Percentiles rank a stretch among this genome's conserved stretches.
Evolutionary conservation across 495 filamentous ascomycete species (phyloP).

Genomic region (Xylaria bambusicola): DNA sequence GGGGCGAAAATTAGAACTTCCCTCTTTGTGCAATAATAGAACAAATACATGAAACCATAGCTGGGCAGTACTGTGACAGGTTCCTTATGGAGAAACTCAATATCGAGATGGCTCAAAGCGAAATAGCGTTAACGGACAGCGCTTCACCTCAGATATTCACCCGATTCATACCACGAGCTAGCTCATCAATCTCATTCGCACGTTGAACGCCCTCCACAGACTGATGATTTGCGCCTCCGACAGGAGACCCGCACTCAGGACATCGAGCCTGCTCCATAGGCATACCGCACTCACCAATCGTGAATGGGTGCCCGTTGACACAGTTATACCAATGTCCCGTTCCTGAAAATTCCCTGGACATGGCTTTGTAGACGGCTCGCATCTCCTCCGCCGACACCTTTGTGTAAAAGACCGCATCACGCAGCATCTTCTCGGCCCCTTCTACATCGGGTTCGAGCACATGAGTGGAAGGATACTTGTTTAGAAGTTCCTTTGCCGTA

Average conservation of each 20-base stretch:
- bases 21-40: too few species aligned
- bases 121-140: background rate
- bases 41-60: too few species aligned
- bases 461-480: slow-evolving; percentile 17
- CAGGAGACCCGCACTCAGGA: slow-evolving; percentile 62
- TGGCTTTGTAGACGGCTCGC: slow-evolving; percentile 48
- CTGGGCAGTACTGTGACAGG: too few species aligned
- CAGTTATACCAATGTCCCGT: slow-evolving; percentile 73
- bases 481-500: slow-evolving; percentile 21
- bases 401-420: slow-evolving; percentile 34
- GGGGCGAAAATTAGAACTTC: too few species aligned
- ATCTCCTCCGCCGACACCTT: slow-evolving; percentile 40
- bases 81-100: too few species aligned
- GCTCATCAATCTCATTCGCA: slow-evolving; percentile 28
- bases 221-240: slow-evolving; percentile 62
- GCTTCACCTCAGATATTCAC: slow-evolving; percentile 25
- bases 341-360: slow-evolving; percentile 51
- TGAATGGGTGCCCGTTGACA: slow-evolving; percentile 69
- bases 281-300: slow-evolving; percentile 72
- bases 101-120: too few species aligned
- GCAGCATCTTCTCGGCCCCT: slow-evolving; percentile 24
- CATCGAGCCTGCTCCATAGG: slow-evolving; percentile 64
- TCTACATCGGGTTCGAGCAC: slow-evolving; percentile 24
- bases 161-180: slow-evolving; percentile 21
- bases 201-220: slow-evolving; percentile 51